phyloP scores from a whole-genome alignment of 495 filamentous ascomycete genomes.

The Letharia lupina region DNA sequence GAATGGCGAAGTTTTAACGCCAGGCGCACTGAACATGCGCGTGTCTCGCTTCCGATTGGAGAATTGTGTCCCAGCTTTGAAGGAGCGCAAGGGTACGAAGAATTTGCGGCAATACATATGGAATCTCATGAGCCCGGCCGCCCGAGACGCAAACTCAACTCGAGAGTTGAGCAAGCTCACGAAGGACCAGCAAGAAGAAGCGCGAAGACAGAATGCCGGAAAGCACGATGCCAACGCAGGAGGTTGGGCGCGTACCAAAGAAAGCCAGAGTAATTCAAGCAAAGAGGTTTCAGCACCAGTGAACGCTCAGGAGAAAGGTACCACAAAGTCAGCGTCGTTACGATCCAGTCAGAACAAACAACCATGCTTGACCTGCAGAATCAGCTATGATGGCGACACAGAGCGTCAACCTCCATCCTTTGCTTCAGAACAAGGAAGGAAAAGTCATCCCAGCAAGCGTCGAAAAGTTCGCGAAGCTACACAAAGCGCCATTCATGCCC shows the following conservation, averaged over 20 bases:
- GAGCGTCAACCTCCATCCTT: no score
- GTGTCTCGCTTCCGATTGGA: background rate
- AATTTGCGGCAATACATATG: background rate
- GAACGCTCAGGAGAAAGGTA: no score
- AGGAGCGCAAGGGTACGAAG: background rate
- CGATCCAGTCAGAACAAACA: no score
- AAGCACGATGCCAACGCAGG: background rate
- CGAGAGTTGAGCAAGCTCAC: background rate
- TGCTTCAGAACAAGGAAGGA: no score
- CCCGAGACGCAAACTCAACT: background rate
- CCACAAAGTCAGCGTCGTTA: no score
- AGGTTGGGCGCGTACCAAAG: background rate
- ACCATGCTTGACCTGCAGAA: no score
- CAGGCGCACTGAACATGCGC: background rate
- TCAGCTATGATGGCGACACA: no score
- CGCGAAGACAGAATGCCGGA: background rate
- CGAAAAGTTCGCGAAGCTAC: no score
- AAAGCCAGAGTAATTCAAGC: no score
- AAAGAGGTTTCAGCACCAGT: no score
- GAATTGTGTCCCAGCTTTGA: background rate
- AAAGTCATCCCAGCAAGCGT: no score
- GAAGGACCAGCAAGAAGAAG: background rate
- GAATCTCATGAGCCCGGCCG: background rate
- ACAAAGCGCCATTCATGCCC: no score
- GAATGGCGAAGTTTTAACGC: background rate